Evolutionary conservation across 495 filamentous ascomycete species (phyloP), one percentile per base, ranked within the genome.

Genomic region (Aspergillus wentii): DNA sequence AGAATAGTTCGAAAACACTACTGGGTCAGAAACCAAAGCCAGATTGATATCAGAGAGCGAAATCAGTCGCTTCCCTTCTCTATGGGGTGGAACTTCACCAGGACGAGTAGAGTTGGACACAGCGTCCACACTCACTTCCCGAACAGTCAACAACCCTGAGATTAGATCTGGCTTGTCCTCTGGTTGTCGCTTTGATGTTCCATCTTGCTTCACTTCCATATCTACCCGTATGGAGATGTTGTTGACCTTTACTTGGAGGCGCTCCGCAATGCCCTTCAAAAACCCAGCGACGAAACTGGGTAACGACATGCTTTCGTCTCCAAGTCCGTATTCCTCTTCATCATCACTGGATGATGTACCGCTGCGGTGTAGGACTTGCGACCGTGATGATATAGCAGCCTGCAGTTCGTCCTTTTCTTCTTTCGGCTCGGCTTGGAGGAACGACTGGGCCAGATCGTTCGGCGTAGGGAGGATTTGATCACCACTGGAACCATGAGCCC

Each of bases 381-480:
- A 79, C 33, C 81, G 77, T 5, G 80, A 80, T 4, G 79, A 69
- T 13, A 96, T 68, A 4, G 84, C 86, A 36, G 85, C 79, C 59
- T 92, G 77, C 19, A 97, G 65, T 57, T 88, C 76, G 22, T 74
- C 75, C 47, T 79, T 84, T 52, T 92, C 85, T 38, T 83, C 76
- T 28, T 57, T 59, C 1, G 88, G 85, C 47, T 96, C 86, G 1
- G 86, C 76, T 46, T 88, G 75, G 10, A 97, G 69, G 60, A 95
- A 96, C 0, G 86, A 94, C 56, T 88, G 74, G 3, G 91, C 91
- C 20, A 97, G 72, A 40, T 91, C 83, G 44, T 82, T 74, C n/a
- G 87, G 78, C 11, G 84, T 87, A 3, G 87, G 86, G 8, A 94
- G 35, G 23, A 52, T 48, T 5, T 54, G 43, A 2, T 50, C 59